Base-by-base conservation (phyloP, 2,329 filamentous ascomycete species). In the Fonsecaea monophora region DNA sequence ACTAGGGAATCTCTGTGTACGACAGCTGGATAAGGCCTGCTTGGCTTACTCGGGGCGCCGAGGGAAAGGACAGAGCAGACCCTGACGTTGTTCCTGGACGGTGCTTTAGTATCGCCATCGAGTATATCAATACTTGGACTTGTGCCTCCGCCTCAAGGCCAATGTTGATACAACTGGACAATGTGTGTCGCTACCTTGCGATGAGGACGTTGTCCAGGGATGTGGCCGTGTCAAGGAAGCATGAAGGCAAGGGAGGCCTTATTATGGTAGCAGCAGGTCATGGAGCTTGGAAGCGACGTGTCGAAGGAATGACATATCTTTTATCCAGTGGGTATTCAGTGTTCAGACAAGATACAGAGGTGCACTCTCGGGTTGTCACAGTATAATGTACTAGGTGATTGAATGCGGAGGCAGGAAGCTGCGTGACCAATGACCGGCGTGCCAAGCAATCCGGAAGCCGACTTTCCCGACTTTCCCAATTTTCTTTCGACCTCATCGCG, bases 401-500 rank as follows among this genome's bases (percentile, higher is more conserved):
- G 8, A 10, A 12, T 12, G 45, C 3, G 21, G 45, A 13, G 21
- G 45, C 21, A 9, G 45, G 9, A 18, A 5, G 3, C 9, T 38
- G 1, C 35, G 3, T 25, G 21, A n/a, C 37, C 34, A 35, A 18
- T 58, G 55, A 42, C 53, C 37, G 37, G 34, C 21, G 12, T 54
- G 59, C 59, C 59, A 61, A 61, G 59, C 32, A 25, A 30, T 30
- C 54, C 42, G 15, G 37, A 21, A 21, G 59, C 59, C 34, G 45
- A 25, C 13, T 38, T 53, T 38, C 18, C 59, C 45, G 55, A 15
- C 25, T 38, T 38, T 58, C 9, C 8, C 21, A 15, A 18, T 61
- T 56, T 48, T 56, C n/a, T 62, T 48, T 62, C 38, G 37, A 62
- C 53, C 53, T 62, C 60, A 62, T 25, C 25, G 25, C 3, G 25